These are phyloP conservation scores for Boeremia lycopersici DNA, from an alignment of 2,329 filamentous ascomycete genomes.

Conservation along the genomic window DNA sequence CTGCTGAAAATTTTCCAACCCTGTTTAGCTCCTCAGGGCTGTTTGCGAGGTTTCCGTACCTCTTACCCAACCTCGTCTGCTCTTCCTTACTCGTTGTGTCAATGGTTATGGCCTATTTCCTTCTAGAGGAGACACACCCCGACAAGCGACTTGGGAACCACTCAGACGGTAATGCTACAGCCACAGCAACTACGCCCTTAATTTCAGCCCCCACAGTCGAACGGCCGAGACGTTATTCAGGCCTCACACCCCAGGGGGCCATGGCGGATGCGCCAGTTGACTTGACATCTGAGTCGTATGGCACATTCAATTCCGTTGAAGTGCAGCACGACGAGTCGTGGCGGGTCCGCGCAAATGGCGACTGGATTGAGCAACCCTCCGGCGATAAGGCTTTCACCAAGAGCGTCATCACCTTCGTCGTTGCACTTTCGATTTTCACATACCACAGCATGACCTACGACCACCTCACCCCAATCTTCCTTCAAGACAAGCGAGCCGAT, in stretches of 20 bases:
- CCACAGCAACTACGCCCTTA: slow-evolving; percentile 71
- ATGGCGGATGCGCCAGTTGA: slow-evolving; percentile 75
- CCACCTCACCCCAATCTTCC: slow-evolving; percentile 88
- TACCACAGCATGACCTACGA: slow-evolving; percentile 97
- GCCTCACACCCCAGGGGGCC: slow-evolving; percentile 62
- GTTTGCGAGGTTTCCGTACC: slow-evolving; percentile 81
- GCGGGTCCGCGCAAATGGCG: slow-evolving; percentile 57
- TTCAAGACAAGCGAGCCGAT: slow-evolving; percentile 72
- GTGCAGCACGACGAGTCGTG: slow-evolving; percentile 61
- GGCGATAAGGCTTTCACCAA: slow-evolving; percentile 61
- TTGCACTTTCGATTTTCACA: slow-evolving; percentile 88
- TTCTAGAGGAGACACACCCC: slow-evolving; percentile 88
- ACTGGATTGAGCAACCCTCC: slow-evolving; percentile 41
- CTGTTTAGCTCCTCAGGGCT: slow-evolving; percentile 70
- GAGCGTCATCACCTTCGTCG: slow-evolving; percentile 74
- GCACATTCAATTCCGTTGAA: slow-evolving; percentile 68
- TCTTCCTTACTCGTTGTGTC: slow-evolving; percentile 76
- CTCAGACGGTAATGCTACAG: slow-evolving; percentile 47
- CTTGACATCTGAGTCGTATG: slow-evolving; percentile 78
- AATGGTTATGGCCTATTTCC: slow-evolving; percentile 78
- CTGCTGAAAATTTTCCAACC: slow-evolving; percentile 73
- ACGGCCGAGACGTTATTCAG: background rate
- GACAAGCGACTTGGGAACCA: slow-evolving; percentile 68
- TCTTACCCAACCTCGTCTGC: slow-evolving; percentile 88
- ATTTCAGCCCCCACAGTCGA: slow-evolving; percentile 60